Base-by-base conservation (phyloP, 352 stramenopile genomes). In the Phytophthora tubulina region DNA sequence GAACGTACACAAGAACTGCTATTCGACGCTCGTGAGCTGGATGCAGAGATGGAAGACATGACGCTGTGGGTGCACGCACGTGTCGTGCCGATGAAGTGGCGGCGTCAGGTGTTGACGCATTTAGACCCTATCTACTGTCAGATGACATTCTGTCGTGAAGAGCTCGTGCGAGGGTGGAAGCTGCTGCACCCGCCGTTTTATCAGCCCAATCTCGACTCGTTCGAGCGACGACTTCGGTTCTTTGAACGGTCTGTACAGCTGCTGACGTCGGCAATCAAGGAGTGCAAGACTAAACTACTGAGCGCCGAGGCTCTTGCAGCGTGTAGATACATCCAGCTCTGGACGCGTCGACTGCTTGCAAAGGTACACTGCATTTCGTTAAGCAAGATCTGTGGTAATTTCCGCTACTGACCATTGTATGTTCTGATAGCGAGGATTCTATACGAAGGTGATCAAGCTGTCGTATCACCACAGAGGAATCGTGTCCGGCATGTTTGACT, bases 401-500 rank as follows among this genome's bases (percentile, higher is more conserved):
- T 27, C 21, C 42, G 31, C 4, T 36, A 52, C 35, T 66, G 45
- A 61, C 10, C 3, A 17, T 54, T 13, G 10, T 54, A 14, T 51
- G 17, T 30, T 33, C 21, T 32, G 17, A 54, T 15, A 82, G 60
- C 77, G 81, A 35, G 78, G 80, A 10, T 91, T 91, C 56, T 91
- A 91, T 49, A 88, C 80, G 21, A 86, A 84, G 41, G 67, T 70
- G 32, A 57, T 89, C 30, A 68, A 72, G 21, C 63, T 85, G 15
- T 69, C 72, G 8, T 81, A 77, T 21, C 81, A 81, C 44, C 75
- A 87, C 36, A 79, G 84, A 38, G 79, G 84, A 0, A 64, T 91
- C 3, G 78, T 91, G 35, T 79, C 80, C 2, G 81, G 81, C 6
- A 79, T 91, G 67, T 91, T 91, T 39, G 84, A 91, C 61, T 85